A percentile compares a stretch with the other conserved stretches of the same genome.
phyloP scores from a whole-genome alignment of 257 asterid species.

The Rauvolfia tetraphylla region DNA sequence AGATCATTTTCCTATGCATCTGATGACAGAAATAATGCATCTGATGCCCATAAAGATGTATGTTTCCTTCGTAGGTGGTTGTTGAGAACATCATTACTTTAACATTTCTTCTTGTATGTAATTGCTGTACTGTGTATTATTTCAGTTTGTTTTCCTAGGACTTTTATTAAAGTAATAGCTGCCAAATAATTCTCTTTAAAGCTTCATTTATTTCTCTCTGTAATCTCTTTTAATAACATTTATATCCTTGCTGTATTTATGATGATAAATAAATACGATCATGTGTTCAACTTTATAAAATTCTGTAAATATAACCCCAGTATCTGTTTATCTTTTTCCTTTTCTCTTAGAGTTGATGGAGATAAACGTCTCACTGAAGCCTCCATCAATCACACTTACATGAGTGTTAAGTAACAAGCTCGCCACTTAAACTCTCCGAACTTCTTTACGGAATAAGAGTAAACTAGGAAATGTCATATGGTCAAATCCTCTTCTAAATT shows the following conservation, averaged over 20 bases:
- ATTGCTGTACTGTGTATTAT: background rate
- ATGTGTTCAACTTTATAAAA: background rate
- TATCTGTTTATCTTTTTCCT: background rate
- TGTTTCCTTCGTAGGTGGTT: constrained; percentile 28
- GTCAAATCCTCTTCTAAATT: background rate
- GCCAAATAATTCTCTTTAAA: background rate
- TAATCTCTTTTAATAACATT: background rate
- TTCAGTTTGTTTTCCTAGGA: background rate
- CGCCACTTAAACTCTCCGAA: background rate
- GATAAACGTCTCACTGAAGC: background rate
- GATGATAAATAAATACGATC: background rate
- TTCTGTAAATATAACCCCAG: background rate
- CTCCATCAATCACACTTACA: background rate
- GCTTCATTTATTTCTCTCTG: background rate
- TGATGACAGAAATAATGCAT: constrained; percentile 41
- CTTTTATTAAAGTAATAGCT: too few species aligned
- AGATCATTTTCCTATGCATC: constrained; percentile 41
- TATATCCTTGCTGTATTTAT: background rate
- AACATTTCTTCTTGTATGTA: background rate
- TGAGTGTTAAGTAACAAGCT: background rate
- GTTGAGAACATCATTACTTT: background rate
- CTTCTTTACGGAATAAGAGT: background rate
- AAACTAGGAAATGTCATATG: background rate
- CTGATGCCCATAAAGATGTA: constrained; percentile 60
- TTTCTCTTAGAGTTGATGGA: background rate